Percentiles rank a stretch among this genome's conserved stretches.
These are phyloP conservation scores for Scenedesmus sp. DNA, from an alignment of 163 green algal genomes.

Conservation along the genomic window DNA sequence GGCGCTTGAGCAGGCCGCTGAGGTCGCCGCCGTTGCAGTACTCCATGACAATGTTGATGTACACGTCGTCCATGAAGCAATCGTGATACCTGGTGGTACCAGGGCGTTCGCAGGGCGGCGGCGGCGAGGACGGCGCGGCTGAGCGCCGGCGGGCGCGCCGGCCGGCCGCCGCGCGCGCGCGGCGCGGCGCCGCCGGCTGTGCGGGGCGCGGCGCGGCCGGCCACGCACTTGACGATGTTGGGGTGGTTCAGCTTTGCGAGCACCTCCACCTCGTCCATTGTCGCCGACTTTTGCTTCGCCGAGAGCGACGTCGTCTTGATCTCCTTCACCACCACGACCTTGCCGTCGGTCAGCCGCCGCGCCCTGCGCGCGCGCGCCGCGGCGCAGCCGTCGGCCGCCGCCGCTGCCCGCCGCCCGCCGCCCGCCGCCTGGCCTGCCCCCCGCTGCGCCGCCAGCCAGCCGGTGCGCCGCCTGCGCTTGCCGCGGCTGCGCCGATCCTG, in stretches of 20 bases:
- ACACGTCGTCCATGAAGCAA: constrained; percentile 52
- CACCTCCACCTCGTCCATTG: constrained; percentile 47
- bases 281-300: constrained; percentile 38
- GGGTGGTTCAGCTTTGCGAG: constrained; percentile 64
- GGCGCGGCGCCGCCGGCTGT: too few relatives aligned
- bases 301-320: constrained; percentile 42
- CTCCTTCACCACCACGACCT: constrained; percentile 49
- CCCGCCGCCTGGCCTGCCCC: background rate
- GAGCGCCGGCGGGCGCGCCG: too few relatives aligned
- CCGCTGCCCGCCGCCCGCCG: background rate
- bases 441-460: too few relatives aligned
- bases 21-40: constrained; percentile 68
- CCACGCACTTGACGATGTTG: constrained; percentile 63
- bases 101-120: too few relatives aligned
- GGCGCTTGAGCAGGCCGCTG: constrained; percentile 55
- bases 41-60: constrained; percentile 68
- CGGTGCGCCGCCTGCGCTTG: background rate
- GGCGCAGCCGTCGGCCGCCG: background rate
- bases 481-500: background rate
- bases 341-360: constrained; percentile 37
- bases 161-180: too few relatives aligned
- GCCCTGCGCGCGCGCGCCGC: constrained; percentile 21
- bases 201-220: too few relatives aligned
- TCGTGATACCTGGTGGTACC: constrained; percentile 51
- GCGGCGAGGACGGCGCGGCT: too few relatives aligned